Base-by-base conservation (phyloP, 768 basidiomycete genomes). In the Tremella yokohamensis region DNA sequence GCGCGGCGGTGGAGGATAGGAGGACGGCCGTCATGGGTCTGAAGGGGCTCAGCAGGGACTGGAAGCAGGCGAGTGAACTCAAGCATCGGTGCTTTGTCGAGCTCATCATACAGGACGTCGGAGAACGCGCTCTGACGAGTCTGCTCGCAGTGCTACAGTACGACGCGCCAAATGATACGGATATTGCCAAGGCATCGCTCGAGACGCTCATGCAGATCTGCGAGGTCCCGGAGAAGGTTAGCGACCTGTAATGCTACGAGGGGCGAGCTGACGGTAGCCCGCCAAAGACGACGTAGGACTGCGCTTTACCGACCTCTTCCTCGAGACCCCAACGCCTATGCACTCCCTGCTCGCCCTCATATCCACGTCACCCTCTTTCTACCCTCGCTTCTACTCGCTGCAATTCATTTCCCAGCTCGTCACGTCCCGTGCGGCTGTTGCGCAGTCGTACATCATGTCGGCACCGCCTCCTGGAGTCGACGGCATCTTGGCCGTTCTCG, bases 391-490 rank as follows among this genome's bases (percentile, higher is more conserved):
- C 77, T 84, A 86, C 50, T 83, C 88, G 1, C 81, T 97, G 4
- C 89, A 96, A 72, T 84, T 87, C 65, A 81, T 98, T 40, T 83
- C 85, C 26, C 84, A 83, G 4, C 80, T 98, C 16, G 80, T 98
- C 50, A 84, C 86, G 69, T 90, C 93, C 72, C 82, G 92, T 55
- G 82, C 91, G 20, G 84, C 86, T 54, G 78, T 81, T 37, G 85
- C 96, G 9, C 96, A 99, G 75, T 82, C 82, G n/a, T 90, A 92
- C 76, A 94, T 99, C 73, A 80, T 98, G 63, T 90, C 86, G 50
- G 85, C 89, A 7, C 82, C 89, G 2, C 75, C 75, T 1, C 75
- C 75, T 1, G 75, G 75, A 0, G 63, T 76, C 2, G 84, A 84
- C 39, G 92, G 90, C 2, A 86, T 87, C 51, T 61, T 73, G 8